Conservation (phyloP, 176 grass and related monocot species). For the Eremochloa ophiuroides region DNA sequence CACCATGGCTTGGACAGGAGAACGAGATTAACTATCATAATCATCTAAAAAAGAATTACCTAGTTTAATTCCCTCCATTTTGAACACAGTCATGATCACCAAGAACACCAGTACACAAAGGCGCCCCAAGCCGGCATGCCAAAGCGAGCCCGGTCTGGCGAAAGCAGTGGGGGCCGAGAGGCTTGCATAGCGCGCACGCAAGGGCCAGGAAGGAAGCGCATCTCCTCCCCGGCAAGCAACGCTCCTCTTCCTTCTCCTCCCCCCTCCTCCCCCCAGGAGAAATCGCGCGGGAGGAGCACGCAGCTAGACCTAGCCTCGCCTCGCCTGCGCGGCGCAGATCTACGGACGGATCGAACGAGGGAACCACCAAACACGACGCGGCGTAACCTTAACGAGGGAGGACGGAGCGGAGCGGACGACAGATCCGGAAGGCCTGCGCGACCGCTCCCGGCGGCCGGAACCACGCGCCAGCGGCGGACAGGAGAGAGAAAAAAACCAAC, state of each 20-base stretch:
- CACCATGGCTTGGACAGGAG: background rate
- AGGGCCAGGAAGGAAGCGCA: conserved; percentile 1
- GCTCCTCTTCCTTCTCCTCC: background rate
- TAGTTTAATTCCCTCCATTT: background rate
- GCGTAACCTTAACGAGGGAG: background rate
- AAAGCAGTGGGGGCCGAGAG: background rate
- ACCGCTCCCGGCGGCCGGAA: background rate
- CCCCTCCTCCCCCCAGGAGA: no score
- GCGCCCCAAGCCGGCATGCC: background rate
- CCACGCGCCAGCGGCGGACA: background rate
- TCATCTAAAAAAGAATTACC: background rate
- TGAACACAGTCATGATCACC: background rate
- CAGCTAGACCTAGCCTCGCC: background rate
- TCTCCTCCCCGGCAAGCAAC: background rate
- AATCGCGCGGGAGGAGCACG: no score
- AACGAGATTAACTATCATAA: background rate
- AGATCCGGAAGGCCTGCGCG: background rate
- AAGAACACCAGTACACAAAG: background rate
- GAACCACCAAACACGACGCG: background rate
- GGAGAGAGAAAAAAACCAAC: background rate
- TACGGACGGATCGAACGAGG: conserved; percentile 17
- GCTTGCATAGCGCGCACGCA: conserved; percentile 35
- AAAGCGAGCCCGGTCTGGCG: background rate
- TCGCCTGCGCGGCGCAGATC: conserved; percentile 13
- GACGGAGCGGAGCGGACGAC: background rate